Base-by-base conservation (phyloP, 176 grass and related monocot species). In the Luzula sylvatica region DNA sequence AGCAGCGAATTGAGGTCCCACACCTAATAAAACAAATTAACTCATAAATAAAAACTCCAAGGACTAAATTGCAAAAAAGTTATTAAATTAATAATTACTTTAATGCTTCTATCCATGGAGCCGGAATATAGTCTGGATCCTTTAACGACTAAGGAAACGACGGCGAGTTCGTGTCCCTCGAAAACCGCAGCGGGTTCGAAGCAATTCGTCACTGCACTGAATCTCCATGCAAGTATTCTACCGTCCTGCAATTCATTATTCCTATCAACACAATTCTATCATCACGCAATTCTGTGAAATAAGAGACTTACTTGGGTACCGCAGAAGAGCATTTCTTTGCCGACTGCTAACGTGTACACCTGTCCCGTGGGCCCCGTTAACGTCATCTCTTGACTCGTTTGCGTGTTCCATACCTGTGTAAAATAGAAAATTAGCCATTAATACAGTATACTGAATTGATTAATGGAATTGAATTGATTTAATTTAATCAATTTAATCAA, bases 81-180 rank as follows among this genome's bases (percentile, higher is more conserved):
- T 14, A 51, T 12, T 19, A 19, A 51, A 38, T 46, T 15, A 23
- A 26, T 8, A 30, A 68, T 78, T 82, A 99, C 93, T 87, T 65
- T 87, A 42, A 99, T 87, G 11, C 75, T 92, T 46, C 87, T 65
- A 76, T 99, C 93, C 86, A 99, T 99, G 7, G 93, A 99, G 66
- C 72, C 75, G 51, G 93, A 99, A 66, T 92, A 99, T 46, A 99
- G 86, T 68, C 65, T 83, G 45, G 53, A 41, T 22, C 54, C 81
- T 27, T 81, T 81, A 54, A 92, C 74, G 55, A 75, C 64, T 74
- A 99, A 80, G 16, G 93, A 92, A 62, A 92, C 71, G 41, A 92
- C 93, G 58, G 78, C 64, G 59, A 87, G 75, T 40, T 65, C 56
- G 62, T 99, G 93, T 8, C 86, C 86, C 41, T 42, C 24, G 69